Evolutionary conservation across 139 green algal species (phyloP).

Genomic region (Deuterostichococcus epilithicus): DNA sequence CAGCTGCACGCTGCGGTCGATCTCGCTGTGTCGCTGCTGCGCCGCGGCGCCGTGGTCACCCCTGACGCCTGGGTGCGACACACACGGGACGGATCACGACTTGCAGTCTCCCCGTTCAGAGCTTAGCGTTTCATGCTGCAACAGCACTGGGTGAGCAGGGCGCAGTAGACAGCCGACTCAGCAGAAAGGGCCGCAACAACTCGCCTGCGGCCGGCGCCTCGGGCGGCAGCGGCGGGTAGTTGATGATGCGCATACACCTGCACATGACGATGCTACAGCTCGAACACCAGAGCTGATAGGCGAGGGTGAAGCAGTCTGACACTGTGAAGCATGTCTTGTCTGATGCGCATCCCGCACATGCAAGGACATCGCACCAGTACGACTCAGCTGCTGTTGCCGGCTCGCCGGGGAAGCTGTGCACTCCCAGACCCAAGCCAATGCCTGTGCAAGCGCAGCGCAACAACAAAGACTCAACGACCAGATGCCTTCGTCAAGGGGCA

Average conservation of each 20-base stretch:
- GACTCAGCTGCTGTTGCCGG: neutral
- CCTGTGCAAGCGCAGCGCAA: constrained; percentile 16
- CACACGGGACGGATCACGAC: no score
- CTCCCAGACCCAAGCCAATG: constrained; percentile 44
- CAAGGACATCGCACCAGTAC: no score
- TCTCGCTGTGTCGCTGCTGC: constrained; percentile 4
- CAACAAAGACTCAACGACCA: neutral
- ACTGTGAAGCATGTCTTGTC: neutral
- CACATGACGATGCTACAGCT: neutral
- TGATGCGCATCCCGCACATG: neutral
- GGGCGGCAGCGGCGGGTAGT: constrained; percentile 51
- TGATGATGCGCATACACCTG: constrained; percentile 27
- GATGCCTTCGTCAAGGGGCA: neutral
- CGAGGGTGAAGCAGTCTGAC: no score
- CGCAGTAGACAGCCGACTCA: no score
- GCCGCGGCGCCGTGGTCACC: neutral
- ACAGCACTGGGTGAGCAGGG: no score
- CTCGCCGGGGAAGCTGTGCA: constrained; percentile 11
- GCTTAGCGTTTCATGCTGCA: no score
- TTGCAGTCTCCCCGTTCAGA: no score
- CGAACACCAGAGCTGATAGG: neutral
- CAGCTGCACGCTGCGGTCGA: constrained; percentile 30
- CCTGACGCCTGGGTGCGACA: no score
- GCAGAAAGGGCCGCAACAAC: no score
- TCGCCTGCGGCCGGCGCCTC: no score